A percentile compares a stretch with the other conserved stretches of the same genome.
phyloP scores from a whole-genome alignment of 1,139 yeast species.

The Candida pseudoviswanathii region DNA sequence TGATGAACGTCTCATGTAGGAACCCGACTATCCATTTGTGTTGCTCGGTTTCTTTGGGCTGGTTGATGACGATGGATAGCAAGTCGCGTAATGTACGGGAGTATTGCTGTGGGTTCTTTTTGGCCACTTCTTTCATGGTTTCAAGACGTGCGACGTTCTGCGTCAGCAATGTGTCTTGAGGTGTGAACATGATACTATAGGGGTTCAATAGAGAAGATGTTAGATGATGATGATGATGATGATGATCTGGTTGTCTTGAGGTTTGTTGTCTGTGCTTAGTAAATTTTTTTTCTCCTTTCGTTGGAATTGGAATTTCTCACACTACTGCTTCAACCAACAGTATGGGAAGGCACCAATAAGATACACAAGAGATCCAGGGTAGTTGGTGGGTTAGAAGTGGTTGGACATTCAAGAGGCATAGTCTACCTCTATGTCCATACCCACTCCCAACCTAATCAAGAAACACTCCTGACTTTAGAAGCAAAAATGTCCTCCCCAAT shows the following conservation, averaged over 20 bases:
- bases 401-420: no score
- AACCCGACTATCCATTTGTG: constrained; percentile 24
- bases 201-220: neutral
- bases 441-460: no score
- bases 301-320: no score
- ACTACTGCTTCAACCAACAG: no score
- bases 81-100: neutral
- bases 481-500: no score
- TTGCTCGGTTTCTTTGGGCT: constrained; percentile 3
- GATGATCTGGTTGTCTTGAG: neutral
- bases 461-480: no score
- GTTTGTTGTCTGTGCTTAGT: neutral
- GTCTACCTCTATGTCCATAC: no score
- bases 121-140: neutral
- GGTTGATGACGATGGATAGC: neutral
- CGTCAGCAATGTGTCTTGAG: neutral
- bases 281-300: no score
- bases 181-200: neutral
- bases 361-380: no score
- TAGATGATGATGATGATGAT: neutral
- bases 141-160: neutral
- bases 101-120: neutral
- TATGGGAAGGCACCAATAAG: no score
- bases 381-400: no score
- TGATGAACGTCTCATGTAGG: constrained; percentile 45